phyloP scores from a whole-genome alignment of 2,329 filamentous ascomycete genomes.

The Pseudogymnoascus sp. region DNA sequence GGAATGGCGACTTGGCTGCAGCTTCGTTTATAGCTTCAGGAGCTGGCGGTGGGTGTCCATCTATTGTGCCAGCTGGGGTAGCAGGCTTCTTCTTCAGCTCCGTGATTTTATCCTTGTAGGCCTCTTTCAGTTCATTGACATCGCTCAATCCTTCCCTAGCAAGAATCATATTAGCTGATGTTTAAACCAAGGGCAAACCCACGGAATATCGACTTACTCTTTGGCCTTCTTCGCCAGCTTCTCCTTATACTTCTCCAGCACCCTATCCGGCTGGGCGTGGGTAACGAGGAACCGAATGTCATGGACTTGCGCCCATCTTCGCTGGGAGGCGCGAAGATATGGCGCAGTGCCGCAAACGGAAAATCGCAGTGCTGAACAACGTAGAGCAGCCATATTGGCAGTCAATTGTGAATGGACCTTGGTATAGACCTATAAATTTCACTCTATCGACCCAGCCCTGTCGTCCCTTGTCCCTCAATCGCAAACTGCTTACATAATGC shows the following conservation, averaged over 20 bases:
- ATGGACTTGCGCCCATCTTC: conserved; percentile 85
- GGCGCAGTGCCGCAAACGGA: conserved; percentile 24
- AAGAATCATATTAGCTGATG: conserved; percentile 1
- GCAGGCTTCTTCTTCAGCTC: conserved; percentile 61
- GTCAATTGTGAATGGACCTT: neutral
- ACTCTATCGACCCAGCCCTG: neutral
- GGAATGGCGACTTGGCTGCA: conserved; percentile 27
- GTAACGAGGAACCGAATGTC: conserved; percentile 86
- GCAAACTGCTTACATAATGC: conserved; percentile 3
- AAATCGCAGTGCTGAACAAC: conserved; percentile 43
- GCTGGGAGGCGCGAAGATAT: conserved; percentile 45
- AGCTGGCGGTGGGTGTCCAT: conserved; percentile 24
- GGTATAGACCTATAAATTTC: neutral
- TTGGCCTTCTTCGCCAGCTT: conserved; percentile 80
- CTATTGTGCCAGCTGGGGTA: conserved; percentile 38
- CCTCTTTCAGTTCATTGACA: conserved; percentile 69
- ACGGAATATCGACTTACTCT: conserved; percentile 37
- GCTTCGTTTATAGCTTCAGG: conserved; percentile 30
- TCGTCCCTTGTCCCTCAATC: conserved; percentile 3
- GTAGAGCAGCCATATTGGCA: conserved; percentile 38
- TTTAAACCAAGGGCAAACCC: neutral
- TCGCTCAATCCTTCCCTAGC: conserved; percentile 54
- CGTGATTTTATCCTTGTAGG: conserved; percentile 78
- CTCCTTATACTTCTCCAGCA: conserved; percentile 78
- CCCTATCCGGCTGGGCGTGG: conserved; percentile 57